Evolutionary conservation across 2,329 filamentous ascomycete genomes (phyloP).

Genomic region (Fusarium domesticum): DNA sequence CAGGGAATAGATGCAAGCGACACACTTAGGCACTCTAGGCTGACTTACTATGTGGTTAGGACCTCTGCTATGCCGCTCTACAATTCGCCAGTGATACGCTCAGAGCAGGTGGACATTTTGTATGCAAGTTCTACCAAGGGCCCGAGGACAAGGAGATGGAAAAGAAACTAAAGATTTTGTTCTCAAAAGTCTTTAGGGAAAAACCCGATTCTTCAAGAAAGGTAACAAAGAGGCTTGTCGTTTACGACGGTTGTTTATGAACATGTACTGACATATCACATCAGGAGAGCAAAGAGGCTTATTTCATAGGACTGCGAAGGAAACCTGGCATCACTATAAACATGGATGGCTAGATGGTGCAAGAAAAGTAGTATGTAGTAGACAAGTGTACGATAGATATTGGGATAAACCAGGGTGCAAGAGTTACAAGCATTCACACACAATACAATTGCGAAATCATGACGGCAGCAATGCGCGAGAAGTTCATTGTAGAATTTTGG

Average conservation of each 20-base stretch:
- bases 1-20: neutral
- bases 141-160: conserved; percentile 80
- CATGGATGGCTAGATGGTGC: neutral
- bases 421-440: neutral
- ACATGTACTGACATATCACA: conserved; percentile 6
- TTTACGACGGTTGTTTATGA: neutral
- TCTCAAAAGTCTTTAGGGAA: conserved; percentile 75
- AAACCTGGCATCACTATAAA: conserved; percentile 45
- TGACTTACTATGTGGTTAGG: conserved; percentile 48
- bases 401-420: neutral
- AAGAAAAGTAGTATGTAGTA: neutral
- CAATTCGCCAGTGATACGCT: conserved; percentile 83
- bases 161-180: conserved; percentile 69
- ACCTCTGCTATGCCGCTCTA: conserved; percentile 83
- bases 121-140: conserved; percentile 98
- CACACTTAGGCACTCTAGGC: neutral
- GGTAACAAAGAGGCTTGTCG: conserved; percentile 49
- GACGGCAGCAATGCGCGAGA: conserved; percentile 27
- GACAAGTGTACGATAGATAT: no score
- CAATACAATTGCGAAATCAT: conserved; percentile 19
- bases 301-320: conserved; percentile 75
- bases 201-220: conserved; percentile 89
- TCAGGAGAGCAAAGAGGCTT: conserved; percentile 65
- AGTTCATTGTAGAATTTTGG: conserved; percentile 38
- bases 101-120: conserved; percentile 77